Evolutionary conservation across 176 grass and related monocot species (phyloP), one percentile per base, ranked within the genome.

Genomic region (Poa pratensis): DNA sequence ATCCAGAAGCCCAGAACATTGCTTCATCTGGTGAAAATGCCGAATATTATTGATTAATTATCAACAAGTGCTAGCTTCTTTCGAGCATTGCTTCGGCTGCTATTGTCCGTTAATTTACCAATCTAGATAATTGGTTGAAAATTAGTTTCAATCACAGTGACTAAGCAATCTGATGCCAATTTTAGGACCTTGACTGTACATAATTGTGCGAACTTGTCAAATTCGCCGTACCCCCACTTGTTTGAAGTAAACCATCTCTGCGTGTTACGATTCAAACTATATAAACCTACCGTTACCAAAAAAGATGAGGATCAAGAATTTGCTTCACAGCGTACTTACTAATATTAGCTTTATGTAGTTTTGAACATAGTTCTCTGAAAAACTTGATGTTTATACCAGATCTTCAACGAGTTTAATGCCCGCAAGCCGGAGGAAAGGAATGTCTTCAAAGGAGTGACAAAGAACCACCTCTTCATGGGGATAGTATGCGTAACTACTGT

Each of bases 381-480:
- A 34, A 19, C 40, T 55, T 72, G 32, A 60, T 75, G 60, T 82
- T 50, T 37, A 55, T 87, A n/a, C 79, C 82, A 97, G 95, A 90
- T 97, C 61, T 94, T 97, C 79, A 97, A 97, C 0, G 95, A 97
- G 87, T 94, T 97, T 49, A 97, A 97, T 87, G 95, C 92, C 0
- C 91, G 95, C 43, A 97, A 97, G 52, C 95, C 95, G 0, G 92
- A 97, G 79, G 90, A 97, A 78, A 91, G 14, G 54, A 95, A 97
- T 82, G 87, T 97, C 59, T 94, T 97, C 83, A 82, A 76, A 85
- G 95, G 95, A 42, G 85, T 94, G 22, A 94, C 95, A 28, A 91
- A 89, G 46, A 97, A 93, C 75, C 79, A 78, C 60, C 77, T 97
- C 51, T 97, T 97, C 81, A 91, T 94, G 76, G 89, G 84, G 53